Evolutionary conservation across 768 basidiomycete species (phyloP).

Genomic region (Lentinus tigrinus): DNA sequence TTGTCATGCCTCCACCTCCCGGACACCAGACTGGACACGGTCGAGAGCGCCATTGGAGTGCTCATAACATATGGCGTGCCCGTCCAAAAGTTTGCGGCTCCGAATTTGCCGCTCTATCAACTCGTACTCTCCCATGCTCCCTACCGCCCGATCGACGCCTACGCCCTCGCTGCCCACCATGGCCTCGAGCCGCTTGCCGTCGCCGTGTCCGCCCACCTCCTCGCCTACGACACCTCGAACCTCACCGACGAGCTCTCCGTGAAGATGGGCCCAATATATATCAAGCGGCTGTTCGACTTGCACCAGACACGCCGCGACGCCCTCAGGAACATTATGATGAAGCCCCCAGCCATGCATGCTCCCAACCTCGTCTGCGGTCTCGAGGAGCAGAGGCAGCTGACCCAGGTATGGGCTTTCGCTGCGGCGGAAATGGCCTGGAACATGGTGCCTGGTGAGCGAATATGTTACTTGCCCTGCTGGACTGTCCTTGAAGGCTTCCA

Average conservation of each 20-base stretch:
- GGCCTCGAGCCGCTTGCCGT: slow-evolving; percentile 38
- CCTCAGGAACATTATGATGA: slow-evolving; percentile 29
- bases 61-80: slow-evolving; percentile 27
- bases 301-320: slow-evolving; percentile 35
- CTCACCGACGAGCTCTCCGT: slow-evolving; percentile 38
- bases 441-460: slow-evolving; percentile 13
- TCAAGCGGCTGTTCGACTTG: slow-evolving; percentile 38
- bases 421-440: slow-evolving; percentile 28
- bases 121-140: slow-evolving; percentile 35
- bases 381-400: slow-evolving; percentile 22
- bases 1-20: slow-evolving; percentile 22
- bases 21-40: slow-evolving; percentile 23
- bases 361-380: slow-evolving; percentile 19
- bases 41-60: slow-evolving; percentile 23
- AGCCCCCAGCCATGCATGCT: slow-evolving; percentile 27
- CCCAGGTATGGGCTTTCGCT: slow-evolving; percentile 28
- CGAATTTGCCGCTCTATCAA: slow-evolving; percentile 28
- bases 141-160: slow-evolving; percentile 38
- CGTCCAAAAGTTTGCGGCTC: slow-evolving; percentile 23
- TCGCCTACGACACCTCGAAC: slow-evolving; percentile 31
- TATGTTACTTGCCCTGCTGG: no score
- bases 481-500: no score
- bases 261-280: slow-evolving; percentile 40
- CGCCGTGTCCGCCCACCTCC: slow-evolving; percentile 35
- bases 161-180: slow-evolving; percentile 39